phyloP scores from a whole-genome alignment of 169 alveolate genomes.

The Plasmodium fragile region DNA sequence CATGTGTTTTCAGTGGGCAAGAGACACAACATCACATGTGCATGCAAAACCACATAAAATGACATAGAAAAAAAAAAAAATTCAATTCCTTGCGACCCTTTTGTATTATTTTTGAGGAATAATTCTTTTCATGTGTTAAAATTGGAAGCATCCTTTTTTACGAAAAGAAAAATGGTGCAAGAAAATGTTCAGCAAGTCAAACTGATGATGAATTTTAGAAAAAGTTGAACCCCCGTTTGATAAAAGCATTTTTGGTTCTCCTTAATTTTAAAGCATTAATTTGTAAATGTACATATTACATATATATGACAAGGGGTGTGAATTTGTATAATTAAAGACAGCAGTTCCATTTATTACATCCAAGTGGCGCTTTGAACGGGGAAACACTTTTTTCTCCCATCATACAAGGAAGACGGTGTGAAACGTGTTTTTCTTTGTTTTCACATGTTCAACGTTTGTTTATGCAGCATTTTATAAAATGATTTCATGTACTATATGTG shows the following conservation, averaged over 20 bases:
- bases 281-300: not conserved
- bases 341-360: not conserved
- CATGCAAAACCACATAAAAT: constrained; percentile 10
- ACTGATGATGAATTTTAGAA: not conserved
- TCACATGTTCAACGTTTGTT: not conserved
- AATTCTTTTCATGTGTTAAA: not conserved
- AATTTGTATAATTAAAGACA: not conserved
- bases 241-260: not conserved
- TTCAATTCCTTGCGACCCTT: not conserved
- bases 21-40: not conserved
- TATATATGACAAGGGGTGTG: not conserved
- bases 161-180: not conserved
- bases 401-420: not conserved
- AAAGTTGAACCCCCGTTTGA: not conserved
- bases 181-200: not conserved
- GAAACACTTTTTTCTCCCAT: not conserved
- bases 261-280: not conserved
- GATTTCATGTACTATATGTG: not conserved
- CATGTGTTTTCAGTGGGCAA: not conserved
- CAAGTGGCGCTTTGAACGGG: not conserved
- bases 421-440: not conserved
- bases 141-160: not conserved
- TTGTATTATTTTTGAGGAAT: not conserved
- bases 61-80: not conserved
- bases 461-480: not conserved